Evolutionary conservation across 371 early-diverging fungal genomes (phyloP).

Genomic region (Coemansia sp.): DNA sequence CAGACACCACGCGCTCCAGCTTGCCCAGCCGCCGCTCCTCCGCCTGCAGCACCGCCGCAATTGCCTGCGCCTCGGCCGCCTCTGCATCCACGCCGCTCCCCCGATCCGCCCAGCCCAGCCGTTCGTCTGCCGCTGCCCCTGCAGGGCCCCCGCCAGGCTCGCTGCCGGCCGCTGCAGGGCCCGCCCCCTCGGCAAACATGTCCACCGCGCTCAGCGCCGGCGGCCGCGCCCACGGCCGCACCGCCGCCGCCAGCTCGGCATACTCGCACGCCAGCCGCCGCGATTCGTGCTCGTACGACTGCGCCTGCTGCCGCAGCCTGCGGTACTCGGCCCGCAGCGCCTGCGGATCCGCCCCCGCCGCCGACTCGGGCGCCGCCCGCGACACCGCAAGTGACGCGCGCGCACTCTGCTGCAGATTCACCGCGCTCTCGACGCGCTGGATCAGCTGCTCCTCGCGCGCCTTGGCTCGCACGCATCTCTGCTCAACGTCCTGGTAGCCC

Average conservation of each 20-base stretch:
- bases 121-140: not conserved
- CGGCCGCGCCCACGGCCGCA: conserved; percentile 40
- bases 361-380: not conserved
- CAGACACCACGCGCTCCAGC: conserved; percentile 46
- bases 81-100: conserved; percentile 18
- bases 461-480: conserved; percentile 5
- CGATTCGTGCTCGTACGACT: conserved; percentile 18
- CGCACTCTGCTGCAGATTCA: conserved; percentile 35
- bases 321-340: conserved; percentile 29
- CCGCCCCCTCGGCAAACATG: conserved; percentile 1
- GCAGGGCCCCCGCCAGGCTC: too few species aligned
- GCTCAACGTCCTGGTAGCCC: not conserved
- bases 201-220: conserved; percentile 12
- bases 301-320: conserved; percentile 18
- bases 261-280: conserved; percentile 35
- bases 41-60: conserved; percentile 21
- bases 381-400: conserved; percentile 2
- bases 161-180: too few species aligned
- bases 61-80: conserved; percentile 28
- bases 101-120: not conserved
- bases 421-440: conserved; percentile 21
- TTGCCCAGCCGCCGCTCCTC: conserved; percentile 46
- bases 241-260: conserved; percentile 31
- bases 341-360: not conserved
- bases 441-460: conserved; percentile 19